Percentiles rank a stretch among this genome's conserved stretches.
Evolutionary conservation across 768 basidiomycete species (phyloP).

Genomic region (Paxillus rubicundulus): DNA sequence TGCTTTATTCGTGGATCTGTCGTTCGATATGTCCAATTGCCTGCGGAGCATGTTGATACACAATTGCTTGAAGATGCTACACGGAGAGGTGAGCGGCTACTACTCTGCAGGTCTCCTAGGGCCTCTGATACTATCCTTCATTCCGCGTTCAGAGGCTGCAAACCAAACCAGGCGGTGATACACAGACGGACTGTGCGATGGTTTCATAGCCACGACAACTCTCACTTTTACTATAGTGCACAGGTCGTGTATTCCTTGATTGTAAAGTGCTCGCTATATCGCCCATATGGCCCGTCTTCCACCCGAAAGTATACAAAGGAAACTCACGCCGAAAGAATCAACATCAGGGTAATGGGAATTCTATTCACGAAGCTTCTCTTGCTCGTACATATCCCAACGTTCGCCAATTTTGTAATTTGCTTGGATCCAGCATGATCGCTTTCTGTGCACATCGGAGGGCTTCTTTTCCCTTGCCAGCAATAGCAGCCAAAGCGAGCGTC

Average conservation of each 20-base stretch:
- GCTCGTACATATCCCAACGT: slow-evolving; percentile 54
- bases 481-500: slow-evolving; percentile 50
- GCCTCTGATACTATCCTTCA: slow-evolving; percentile 2
- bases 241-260: not conserved
- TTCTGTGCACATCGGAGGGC: slow-evolving; percentile 53
- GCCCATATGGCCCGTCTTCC: too few species aligned
- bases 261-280: not conserved
- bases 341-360: not conserved
- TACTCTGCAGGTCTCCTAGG: not conserved
- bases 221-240: not conserved
- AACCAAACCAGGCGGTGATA: slow-evolving; percentile 40
- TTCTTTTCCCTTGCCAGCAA: slow-evolving; percentile 37
- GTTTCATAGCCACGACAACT: not conserved
- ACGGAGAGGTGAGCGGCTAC: slow-evolving; percentile 66
- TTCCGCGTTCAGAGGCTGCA: slow-evolving; percentile 35
- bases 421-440: slow-evolving; percentile 55
- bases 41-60: slow-evolving; percentile 90
- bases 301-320: not conserved
- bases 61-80: slow-evolving; percentile 96
- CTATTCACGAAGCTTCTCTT: slow-evolving; percentile 24
- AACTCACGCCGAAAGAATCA: not conserved
- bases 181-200: not conserved
- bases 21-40: slow-evolving; percentile 95
- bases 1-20: slow-evolving; percentile 99
- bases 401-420: slow-evolving; percentile 52